Evolutionary conservation across 2,329 filamentous ascomycete species (phyloP), one percentile per base, ranked within the genome.

Genomic region (Escovopsis sp.): DNA sequence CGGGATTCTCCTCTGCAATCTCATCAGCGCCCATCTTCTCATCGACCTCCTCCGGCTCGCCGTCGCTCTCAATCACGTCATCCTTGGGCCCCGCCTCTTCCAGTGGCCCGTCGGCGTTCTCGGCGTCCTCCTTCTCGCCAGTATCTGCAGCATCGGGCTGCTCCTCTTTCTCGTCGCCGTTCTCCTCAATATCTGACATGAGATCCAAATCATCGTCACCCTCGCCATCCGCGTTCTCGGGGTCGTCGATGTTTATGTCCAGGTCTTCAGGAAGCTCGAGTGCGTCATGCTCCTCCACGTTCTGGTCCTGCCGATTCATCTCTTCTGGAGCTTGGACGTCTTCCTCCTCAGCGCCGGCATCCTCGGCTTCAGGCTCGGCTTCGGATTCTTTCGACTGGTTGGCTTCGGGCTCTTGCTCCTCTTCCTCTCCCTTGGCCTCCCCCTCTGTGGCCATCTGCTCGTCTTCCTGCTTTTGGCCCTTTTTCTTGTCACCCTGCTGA

Each of bases 251-350:
- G 49, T 88, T 77, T 58, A 95, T 72, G 44, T 93, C 80, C 70
- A 95, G 82, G 49, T 94, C 85, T 36, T 94, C 87, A 0, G 87
- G 87, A 19, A 94, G 68, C 38, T 88, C 86, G 46, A 94, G 68
- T 2, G 81, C 79, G 46, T 94, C 80, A 52, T 86, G 80, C 56
- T 94, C 82, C 51, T 89, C 75, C 2, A 85, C 75, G 53, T 89
- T 81, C 41, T 86, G 81, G 46, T 88, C 76, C 51, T 80, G 75
- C 38, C 66, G 66, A 49, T 75, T 75, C 38, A 71, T 58, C 47
- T 78, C 73, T 28, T 77, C 72, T 46, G 72, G 68, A 5, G 66
- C 64, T 40, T 68, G 63, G 12, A 70, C 64, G 28, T 77, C 72
- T 47, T 78, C 72, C 53, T 67, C 71, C 59, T 76, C 71, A 19